Evolutionary conservation across 148 eudicot genomes (phyloP).

Genomic region (Dianthus caryophyllus): DNA sequence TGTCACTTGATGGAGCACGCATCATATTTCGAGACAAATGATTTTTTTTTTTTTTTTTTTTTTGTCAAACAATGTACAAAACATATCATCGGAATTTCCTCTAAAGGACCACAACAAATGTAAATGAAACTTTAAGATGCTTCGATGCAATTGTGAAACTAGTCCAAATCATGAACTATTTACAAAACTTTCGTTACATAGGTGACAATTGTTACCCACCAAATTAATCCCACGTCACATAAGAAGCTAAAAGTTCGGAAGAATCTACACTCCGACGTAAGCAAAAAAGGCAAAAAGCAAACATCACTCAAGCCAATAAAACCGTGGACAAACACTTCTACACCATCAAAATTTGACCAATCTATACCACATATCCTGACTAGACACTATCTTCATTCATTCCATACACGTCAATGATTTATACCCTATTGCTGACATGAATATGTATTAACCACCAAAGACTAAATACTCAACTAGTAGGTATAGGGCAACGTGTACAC

Average conservation of each 20-base stretch:
- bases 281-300: not conserved
- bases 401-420: too few species aligned
- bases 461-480: too few species aligned
- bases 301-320: conserved; percentile 1
- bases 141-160: not conserved
- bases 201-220: not conserved
- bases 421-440: too few species aligned
- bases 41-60: too few species aligned
- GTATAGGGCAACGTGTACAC: too few species aligned
- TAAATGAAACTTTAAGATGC: not conserved
- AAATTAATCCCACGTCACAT: not conserved
- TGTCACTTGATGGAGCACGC: not conserved
- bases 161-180: not conserved
- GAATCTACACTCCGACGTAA: not conserved
- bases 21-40: not conserved
- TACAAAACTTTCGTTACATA: not conserved
- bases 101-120: not conserved
- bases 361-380: conserved; percentile 13
- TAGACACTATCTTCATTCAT: not conserved
- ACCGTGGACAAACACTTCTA: not conserved
- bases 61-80: not conserved
- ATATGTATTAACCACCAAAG: too few species aligned
- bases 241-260: not conserved
- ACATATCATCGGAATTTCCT: not conserved
- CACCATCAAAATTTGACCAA: conserved; percentile 12